phyloP scores from a whole-genome alignment of 2,329 filamentous ascomycete species.

The Ophiostoma perfectum region DNA sequence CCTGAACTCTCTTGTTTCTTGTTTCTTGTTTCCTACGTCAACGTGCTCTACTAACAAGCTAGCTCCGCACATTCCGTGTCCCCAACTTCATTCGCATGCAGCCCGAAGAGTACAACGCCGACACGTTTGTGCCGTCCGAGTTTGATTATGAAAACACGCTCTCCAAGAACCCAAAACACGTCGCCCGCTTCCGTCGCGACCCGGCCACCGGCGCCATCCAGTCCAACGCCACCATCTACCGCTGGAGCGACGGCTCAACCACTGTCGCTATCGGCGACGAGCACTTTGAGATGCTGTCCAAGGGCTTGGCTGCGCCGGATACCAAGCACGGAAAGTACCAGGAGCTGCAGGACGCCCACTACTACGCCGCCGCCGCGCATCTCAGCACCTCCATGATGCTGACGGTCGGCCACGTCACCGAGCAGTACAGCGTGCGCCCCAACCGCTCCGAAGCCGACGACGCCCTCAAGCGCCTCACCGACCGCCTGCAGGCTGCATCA shows the following conservation, averaged over 20 bases:
- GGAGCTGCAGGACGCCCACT: slow-evolving; percentile 65
- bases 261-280: slow-evolving; percentile 69
- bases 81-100: slow-evolving; percentile 68
- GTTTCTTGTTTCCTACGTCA: neutral
- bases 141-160: slow-evolving; percentile 50
- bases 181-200: slow-evolving; percentile 65
- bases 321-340: slow-evolving; percentile 44
- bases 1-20: neutral
- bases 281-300: slow-evolving; percentile 69
- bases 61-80: slow-evolving; percentile 66
- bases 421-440: slow-evolving; percentile 63
- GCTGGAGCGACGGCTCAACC: slow-evolving; percentile 74
- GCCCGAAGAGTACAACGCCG: slow-evolving; percentile 60
- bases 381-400: slow-evolving; percentile 62
- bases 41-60: neutral
- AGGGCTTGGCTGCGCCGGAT: slow-evolving; percentile 58
- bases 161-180: slow-evolving; percentile 55
- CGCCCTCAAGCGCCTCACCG: slow-evolving; percentile 62
- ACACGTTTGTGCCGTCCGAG: slow-evolving; percentile 57
- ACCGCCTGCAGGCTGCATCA: slow-evolving; percentile 59
- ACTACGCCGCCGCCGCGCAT: slow-evolving; percentile 69
- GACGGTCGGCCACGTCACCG: slow-evolving; percentile 69
- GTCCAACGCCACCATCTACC: slow-evolving; percentile 69
- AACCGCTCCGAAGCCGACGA: slow-evolving; percentile 65
- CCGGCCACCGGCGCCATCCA: slow-evolving; percentile 60